A percentile compares a stretch with the other conserved stretches of the same genome.
Conservation (phyloP, 2,329 filamentous ascomycete genomes). For the Cladosporium sp. region DNA sequence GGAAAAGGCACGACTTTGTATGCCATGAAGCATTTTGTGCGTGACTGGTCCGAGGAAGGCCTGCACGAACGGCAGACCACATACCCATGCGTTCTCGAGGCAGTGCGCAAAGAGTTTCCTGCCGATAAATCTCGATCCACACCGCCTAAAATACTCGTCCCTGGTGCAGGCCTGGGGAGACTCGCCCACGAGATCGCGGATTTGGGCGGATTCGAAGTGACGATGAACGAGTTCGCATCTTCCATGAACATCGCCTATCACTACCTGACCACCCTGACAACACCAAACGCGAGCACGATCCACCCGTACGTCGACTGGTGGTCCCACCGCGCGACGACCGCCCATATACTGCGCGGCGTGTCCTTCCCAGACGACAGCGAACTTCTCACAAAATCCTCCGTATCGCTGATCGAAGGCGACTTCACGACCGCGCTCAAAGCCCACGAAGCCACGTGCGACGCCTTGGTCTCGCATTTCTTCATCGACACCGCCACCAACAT, state of each 20-base stretch:
- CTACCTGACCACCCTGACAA: conserved; percentile 64
- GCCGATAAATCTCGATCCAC: background rate
- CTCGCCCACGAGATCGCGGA: conserved; percentile 77
- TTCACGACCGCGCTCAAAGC: conserved; percentile 56
- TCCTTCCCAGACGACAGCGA: conserved; percentile 3
- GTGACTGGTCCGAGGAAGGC: conserved; percentile 84
- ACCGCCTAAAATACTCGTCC: conserved; percentile 63
- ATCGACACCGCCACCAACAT: conserved; percentile 91
- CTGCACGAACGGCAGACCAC: conserved; percentile 67
- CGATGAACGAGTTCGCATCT: conserved; percentile 89
- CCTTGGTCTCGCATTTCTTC: conserved; percentile 85
- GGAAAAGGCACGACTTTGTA: conserved; percentile 75
- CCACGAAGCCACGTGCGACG: conserved; percentile 59
- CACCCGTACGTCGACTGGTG: conserved; percentile 68
- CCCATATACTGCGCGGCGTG: conserved; percentile 24
- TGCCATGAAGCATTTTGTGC: conserved; percentile 84
- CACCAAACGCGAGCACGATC: conserved; percentile 60
- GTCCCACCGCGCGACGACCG: conserved; percentile 65
- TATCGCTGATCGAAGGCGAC: conserved; percentile 17
- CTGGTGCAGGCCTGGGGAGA: conserved; percentile 79
- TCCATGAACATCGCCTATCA: conserved; percentile 80
- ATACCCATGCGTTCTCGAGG: conserved; percentile 58
- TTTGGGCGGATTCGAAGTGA: conserved; percentile 62
- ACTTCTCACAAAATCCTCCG: background rate
- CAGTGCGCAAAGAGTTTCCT: conserved; percentile 31